These are phyloP conservation scores for Colletotrichum lindemuthianum DNA, from an alignment of 2,329 filamentous ascomycete species.

Conservation along the genomic window DNA sequence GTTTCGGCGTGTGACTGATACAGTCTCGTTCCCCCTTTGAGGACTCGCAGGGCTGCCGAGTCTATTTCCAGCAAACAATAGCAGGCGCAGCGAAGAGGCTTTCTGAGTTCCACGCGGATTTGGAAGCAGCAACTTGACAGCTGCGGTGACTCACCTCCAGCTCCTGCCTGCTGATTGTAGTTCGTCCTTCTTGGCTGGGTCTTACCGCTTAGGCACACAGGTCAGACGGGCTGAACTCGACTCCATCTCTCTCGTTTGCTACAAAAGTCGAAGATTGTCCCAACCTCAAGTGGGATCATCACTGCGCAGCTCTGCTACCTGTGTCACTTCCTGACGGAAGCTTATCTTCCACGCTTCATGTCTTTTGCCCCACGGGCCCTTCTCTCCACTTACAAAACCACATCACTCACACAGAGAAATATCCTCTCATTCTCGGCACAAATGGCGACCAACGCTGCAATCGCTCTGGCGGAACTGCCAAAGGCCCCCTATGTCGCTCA, in stretches of 20 bases:
- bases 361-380: constrained; percentile 22
- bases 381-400: constrained; percentile 13
- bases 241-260: not conserved
- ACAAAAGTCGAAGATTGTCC: constrained; percentile 8
- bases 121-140: not conserved
- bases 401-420: constrained; percentile 13
- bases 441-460: constrained; percentile 25
- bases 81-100: not conserved
- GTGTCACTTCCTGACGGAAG: no score
- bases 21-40: no score
- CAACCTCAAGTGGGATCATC: constrained; percentile 16
- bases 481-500: constrained; percentile 73
- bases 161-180: constrained; percentile 5
- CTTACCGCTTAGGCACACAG: no score
- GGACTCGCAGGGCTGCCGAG: no score
- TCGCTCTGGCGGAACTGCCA: constrained; percentile 43
- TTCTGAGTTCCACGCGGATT: not conserved
- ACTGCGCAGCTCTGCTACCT: not conserved
- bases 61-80: no score
- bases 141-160: constrained; percentile 26
- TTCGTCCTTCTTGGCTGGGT: not conserved
- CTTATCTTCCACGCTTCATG: not conserved
- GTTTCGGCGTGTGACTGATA: no score
- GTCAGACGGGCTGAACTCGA: not conserved
- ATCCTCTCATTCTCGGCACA: constrained; percentile 7